Percentiles rank a stretch among this genome's conserved stretches.
Conservation (phyloP, 805 yeast species). For the Kodamaea leandrae region DNA sequence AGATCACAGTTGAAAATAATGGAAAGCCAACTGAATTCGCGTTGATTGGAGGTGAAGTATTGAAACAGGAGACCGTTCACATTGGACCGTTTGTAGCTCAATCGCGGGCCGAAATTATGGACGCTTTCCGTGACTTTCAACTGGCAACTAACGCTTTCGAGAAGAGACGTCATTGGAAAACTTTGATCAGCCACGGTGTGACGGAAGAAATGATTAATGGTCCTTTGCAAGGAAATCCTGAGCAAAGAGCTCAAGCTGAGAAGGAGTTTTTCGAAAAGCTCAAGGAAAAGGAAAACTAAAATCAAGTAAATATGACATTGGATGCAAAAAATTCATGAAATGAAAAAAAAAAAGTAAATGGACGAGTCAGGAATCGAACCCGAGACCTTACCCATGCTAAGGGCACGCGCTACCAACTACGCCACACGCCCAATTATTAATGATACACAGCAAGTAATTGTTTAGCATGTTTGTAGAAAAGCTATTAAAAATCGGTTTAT, state of each 20-base stretch:
- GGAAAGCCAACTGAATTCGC: conserved; percentile 55
- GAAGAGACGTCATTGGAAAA: conserved; percentile 58
- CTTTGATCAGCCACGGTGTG: conserved; percentile 45
- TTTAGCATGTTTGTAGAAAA: too few species aligned
- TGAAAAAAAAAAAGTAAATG: conserved; percentile 28
- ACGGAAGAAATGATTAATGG: conserved; percentile 41
- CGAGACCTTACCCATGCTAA: conserved; percentile 78
- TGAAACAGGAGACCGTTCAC: conserved; percentile 76
- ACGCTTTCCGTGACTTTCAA: conserved; percentile 75
- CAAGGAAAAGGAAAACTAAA: not conserved
- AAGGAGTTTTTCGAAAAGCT: not conserved
- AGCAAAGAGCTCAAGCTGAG: not conserved
- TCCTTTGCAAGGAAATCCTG: conserved; percentile 21
- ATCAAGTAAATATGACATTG: too few species aligned
- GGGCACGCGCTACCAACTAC: conserved; percentile 83
- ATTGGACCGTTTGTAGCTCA: conserved; percentile 92
- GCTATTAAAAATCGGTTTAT: too few species aligned
- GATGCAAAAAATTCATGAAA: too few species aligned
- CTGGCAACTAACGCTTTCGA: conserved; percentile 66
- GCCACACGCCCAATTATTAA: conserved; percentile 64
- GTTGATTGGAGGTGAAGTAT: conserved; percentile 68
- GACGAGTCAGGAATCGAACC: conserved; percentile 78
- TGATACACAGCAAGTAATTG: too few species aligned
- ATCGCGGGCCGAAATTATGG: conserved; percentile 57
- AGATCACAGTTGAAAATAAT: conserved; percentile 39